Base-by-base conservation (phyloP, 768 basidiomycete species). In the Gautieria morchelliformis region DNA sequence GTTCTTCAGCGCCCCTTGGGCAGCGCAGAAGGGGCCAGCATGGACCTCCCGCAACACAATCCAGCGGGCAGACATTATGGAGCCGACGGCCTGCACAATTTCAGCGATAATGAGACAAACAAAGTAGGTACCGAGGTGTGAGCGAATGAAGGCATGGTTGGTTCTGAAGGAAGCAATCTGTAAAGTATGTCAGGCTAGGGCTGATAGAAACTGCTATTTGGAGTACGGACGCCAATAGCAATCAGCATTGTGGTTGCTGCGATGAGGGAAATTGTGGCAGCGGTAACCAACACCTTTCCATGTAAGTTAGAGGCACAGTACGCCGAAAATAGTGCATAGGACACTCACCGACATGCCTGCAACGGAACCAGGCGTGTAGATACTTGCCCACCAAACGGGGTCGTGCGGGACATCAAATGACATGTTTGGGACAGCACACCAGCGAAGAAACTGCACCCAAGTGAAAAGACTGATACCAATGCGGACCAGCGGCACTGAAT, bases 1-100 rank as follows among this genome's bases (percentile, higher is more conserved):
- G 37, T 76, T 71, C 60, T 75, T 76, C 30, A 52, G 51, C 35
- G 73, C 58, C 62, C 64, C 65, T 62, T 72, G 71, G 12, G 61
- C 41, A 40, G 62, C 59, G 51, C 71, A 72, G 30, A 69, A 60
- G 5, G 12, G 10, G 6, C 69, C 68, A 6, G 56, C 35, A 4
- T 49, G 49, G 19, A 69, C 70, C 4, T 42, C 59, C 30, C 68
- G 68, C 1, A 65, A 52, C 14, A 45, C 10, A 4, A 70, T 60
- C 72, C 72, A 73, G 27, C 55, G 60, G 9, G 53, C 41, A 61
- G 67, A 67, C 12, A 73, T 53, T 44, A 70, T 44, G 0, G 71
- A 66, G 10, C 69, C 71, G 10, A 68, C 52, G 37, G 68, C 63
- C 53, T 72, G 71, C 40, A 71, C 24, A 37, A 69, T 12, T 49